These are phyloP conservation scores for Ceratobasidium sp. DNA, from an alignment of 1,284 basidiomycete species.

Conservation along the genomic window DNA sequence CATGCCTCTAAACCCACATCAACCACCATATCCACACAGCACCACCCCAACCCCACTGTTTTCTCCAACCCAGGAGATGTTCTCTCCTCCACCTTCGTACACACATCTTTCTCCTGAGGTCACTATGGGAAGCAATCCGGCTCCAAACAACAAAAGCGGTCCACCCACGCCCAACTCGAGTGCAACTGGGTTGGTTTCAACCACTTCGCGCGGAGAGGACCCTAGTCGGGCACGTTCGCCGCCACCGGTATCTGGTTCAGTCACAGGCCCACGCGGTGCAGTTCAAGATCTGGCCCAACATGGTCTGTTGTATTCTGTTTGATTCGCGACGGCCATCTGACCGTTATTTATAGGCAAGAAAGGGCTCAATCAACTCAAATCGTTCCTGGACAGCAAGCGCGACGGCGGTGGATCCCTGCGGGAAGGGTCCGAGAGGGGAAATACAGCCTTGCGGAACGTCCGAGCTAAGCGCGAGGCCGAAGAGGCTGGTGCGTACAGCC, in stretches of 20 bases:
- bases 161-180: conserved; percentile 35
- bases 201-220: conserved; percentile 54
- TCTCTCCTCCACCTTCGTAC: conserved; percentile 46
- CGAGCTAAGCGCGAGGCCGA: conserved; percentile 89
- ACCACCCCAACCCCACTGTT: conserved; percentile 4
- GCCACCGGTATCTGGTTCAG: not conserved
- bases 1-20: conserved; percentile 4
- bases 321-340: conserved; percentile 61
- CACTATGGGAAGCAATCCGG: conserved; percentile 32
- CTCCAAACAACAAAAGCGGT: conserved; percentile 13
- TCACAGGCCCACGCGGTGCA: conserved; percentile 69
- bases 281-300: conserved; percentile 68
- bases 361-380: conserved; percentile 76
- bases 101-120: conserved; percentile 54
- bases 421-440: conserved; percentile 62
- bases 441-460: conserved; percentile 70
- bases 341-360: conserved; percentile 80
- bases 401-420: conserved; percentile 59
- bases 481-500: conserved; percentile 72
- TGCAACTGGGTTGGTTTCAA: conserved; percentile 47
- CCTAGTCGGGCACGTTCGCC: conserved; percentile 65
- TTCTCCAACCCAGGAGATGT: conserved; percentile 43
- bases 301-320: conserved; percentile 66
- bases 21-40: not conserved
- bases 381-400: conserved; percentile 67